Percentiles rank a stretch among this genome's conserved stretches.
Conservation (phyloP, 352 stramenopile genomes). For the Aphanomyces stellatus region DNA sequence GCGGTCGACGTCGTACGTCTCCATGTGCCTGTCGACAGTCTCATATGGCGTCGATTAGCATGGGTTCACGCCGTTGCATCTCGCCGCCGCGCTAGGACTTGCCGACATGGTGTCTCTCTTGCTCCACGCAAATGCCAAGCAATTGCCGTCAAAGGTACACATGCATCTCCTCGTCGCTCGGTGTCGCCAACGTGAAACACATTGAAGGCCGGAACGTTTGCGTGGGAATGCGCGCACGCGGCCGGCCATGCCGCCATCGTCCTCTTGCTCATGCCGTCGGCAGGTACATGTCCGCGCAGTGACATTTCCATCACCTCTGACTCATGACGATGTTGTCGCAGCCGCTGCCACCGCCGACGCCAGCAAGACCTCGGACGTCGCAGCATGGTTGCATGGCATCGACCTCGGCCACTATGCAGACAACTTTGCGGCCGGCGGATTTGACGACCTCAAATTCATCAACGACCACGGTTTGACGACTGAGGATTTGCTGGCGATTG, state of each 20-base stretch:
- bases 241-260: constrained; percentile 29
- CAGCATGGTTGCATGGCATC: constrained; percentile 61
- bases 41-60: constrained; percentile 25
- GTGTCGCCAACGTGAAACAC: too few relatives aligned
- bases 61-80: constrained; percentile 44
- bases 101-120: constrained; percentile 41
- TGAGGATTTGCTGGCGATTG: constrained; percentile 43
- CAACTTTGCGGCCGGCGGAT: constrained; percentile 41
- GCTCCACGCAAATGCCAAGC: constrained; percentile 27
- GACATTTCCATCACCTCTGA: too few relatives aligned
- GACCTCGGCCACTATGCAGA: constrained; percentile 52
- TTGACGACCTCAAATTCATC: constrained; percentile 61
- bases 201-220: constrained; percentile 48
- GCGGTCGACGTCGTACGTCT: constrained; percentile 28
- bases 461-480: constrained; percentile 42
- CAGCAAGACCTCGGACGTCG: too few relatives aligned
- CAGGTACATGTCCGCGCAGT: too few relatives aligned
- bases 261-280: constrained; percentile 24
- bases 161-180: not conserved
- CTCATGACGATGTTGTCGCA: too few relatives aligned
- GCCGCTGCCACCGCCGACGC: constrained; percentile 21
- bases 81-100: constrained; percentile 49
- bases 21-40: not conserved
- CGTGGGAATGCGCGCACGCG: constrained; percentile 42
- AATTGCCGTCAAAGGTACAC: constrained; percentile 38